Conservation (phyloP, 805 yeast genomes). For the Saccharomycopsis fodiens region DNA sequence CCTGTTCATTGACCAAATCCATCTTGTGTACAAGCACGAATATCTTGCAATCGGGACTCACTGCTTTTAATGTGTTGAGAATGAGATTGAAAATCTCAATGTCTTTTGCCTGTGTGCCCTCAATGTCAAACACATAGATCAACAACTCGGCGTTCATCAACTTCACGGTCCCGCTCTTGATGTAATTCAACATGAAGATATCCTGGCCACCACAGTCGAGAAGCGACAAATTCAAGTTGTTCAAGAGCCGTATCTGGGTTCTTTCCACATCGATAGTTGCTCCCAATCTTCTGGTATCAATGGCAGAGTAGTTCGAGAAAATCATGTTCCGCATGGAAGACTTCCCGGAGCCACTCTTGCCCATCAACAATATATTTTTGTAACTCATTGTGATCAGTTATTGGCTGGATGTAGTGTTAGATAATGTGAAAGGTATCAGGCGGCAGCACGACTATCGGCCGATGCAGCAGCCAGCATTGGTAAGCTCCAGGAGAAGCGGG, state of each 20-base stretch:
- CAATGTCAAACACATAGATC: conserved; percentile 95
- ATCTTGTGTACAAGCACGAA: conserved; percentile 90
- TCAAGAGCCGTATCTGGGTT: conserved; percentile 84
- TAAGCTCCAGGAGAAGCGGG: too few relatives aligned
- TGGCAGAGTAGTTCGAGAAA: conserved; percentile 91
- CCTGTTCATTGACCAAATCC: conserved; percentile 87
- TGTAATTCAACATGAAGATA: conserved; percentile 88
- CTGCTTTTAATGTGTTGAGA: conserved; percentile 70
- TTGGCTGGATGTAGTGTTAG: too few relatives aligned
- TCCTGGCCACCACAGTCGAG: conserved; percentile 99
- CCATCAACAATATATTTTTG: conserved; percentile 41
- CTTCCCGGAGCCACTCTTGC: conserved; percentile 95
- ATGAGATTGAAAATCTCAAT: conserved; percentile 86
- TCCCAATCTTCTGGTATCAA: conserved; percentile 90
- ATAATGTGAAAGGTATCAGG: too few relatives aligned
- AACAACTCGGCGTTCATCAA: conserved; percentile 86
- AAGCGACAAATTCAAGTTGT: conserved; percentile 88
- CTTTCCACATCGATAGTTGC: conserved; percentile 99
- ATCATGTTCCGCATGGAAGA: conserved; percentile 96
- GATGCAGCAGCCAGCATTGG: too few relatives aligned
- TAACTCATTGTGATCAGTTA: conserved; percentile 11
- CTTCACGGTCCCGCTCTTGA: conserved; percentile 25
- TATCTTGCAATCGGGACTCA: conserved; percentile 84
- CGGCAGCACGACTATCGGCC: too few relatives aligned
- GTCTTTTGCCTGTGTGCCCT: conserved; percentile 82